Evolutionary conservation across 192 early-diverging fungal species (phyloP).

Genomic region (Chytriomyces sp.): DNA sequence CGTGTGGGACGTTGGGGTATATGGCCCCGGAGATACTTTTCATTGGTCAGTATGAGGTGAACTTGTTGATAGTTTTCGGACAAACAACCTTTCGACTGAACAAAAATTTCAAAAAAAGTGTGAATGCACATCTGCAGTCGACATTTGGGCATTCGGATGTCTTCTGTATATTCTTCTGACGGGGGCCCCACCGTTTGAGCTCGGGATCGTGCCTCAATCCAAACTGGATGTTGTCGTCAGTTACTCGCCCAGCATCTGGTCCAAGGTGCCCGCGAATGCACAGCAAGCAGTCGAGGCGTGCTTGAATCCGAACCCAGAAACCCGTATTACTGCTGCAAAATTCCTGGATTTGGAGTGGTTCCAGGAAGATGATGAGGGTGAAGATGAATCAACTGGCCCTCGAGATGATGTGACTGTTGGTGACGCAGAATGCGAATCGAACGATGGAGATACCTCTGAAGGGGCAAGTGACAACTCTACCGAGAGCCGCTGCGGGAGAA

Average conservation of each 20-base stretch:
- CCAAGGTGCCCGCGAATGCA: conserved; percentile 73
- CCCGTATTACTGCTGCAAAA: conserved; percentile 39
- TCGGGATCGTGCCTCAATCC: conserved; percentile 45
- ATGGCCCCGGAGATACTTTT: conserved; percentile 89
- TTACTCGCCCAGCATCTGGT: conserved; percentile 92
- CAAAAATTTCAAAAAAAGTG: neutral
- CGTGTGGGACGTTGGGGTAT: conserved; percentile 89
- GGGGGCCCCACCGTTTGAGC: conserved; percentile 61
- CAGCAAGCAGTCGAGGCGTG: conserved; percentile 51
- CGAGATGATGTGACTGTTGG: neutral
- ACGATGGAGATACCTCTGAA: neutral
- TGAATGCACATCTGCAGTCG: conserved; percentile 14
- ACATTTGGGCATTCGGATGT: conserved; percentile 71
- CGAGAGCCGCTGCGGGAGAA: too few species aligned
- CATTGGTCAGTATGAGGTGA: conserved; percentile 39
- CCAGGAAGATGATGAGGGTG: neutral
- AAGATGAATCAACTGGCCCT: neutral
- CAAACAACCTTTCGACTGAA: too few species aligned
- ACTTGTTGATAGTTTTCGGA: too few species aligned
- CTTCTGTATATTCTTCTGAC: conserved; percentile 57
- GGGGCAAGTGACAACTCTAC: too few species aligned
- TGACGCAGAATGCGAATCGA: neutral
- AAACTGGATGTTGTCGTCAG: conserved; percentile 84
- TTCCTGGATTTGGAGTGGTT: conserved; percentile 47
- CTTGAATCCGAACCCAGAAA: conserved; percentile 52